A percentile compares a stretch with the other conserved stretches of the same genome.
phyloP scores from a whole-genome alignment of 2,329 filamentous ascomycete species.

The Fusarium drepaniforme region DNA sequence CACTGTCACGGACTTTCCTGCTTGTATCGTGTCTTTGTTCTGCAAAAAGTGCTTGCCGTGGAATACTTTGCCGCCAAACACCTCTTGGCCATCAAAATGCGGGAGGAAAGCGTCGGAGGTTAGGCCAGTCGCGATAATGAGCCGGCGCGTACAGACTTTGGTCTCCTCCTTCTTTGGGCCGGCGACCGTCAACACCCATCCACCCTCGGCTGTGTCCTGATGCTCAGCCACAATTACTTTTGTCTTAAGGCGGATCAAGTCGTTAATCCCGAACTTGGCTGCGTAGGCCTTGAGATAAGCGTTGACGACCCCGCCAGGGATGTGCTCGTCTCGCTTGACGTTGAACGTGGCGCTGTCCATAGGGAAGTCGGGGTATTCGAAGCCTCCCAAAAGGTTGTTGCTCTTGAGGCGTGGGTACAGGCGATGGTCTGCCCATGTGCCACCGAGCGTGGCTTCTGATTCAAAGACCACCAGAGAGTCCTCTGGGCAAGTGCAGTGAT shows the following conservation, averaged over 20 bases:
- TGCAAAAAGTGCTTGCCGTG: not conserved
- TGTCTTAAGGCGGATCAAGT: constrained; percentile 60
- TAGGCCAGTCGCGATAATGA: not conserved
- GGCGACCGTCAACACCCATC: constrained; percentile 20
- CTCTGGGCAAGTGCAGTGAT: constrained; percentile 60
- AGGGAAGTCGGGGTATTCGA: constrained; percentile 73
- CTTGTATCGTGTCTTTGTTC: not conserved
- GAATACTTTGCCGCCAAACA: not conserved
- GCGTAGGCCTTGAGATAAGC: constrained; percentile 53
- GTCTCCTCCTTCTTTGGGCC: not conserved
- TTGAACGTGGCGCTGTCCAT: constrained; percentile 62
- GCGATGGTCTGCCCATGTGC: constrained; percentile 70
- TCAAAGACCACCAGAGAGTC: constrained; percentile 64
- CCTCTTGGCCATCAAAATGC: not conserved
- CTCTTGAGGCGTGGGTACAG: constrained; percentile 71
- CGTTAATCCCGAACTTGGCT: constrained; percentile 59
- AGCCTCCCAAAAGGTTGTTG: constrained; percentile 57
- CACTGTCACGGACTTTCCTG: not conserved
- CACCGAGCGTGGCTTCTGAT: constrained; percentile 62
- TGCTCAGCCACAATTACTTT: constrained; percentile 58
- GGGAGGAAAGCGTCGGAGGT: not conserved
- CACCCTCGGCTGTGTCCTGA: constrained; percentile 3
- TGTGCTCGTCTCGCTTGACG: constrained; percentile 47
- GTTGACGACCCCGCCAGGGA: constrained; percentile 52
- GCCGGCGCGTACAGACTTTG: not conserved